Evolutionary conservation across 1,284 basidiomycete genomes (phyloP), one percentile per base, ranked within the genome.

Genomic region (Cutaneotrichosporon spelunceum): DNA sequence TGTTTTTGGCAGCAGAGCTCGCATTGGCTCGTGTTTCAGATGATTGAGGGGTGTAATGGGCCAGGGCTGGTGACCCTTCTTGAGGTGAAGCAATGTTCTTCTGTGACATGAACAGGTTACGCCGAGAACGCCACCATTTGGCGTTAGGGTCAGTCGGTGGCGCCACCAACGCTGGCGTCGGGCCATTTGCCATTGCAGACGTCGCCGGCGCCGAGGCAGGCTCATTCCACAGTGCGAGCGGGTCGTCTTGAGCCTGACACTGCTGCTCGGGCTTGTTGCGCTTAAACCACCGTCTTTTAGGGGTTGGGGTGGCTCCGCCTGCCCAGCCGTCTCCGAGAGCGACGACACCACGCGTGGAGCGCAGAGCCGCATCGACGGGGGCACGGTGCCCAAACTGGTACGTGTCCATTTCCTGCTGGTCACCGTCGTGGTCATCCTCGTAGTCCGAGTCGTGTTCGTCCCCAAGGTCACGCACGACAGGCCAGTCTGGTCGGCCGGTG

Each of bases 241-340:
- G 64, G 59, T 65, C 63, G 2, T 58, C 49, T n/a, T 39, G 29
- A 47, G 49, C 13, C 33, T 19, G 23, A 23, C 21, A 6, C 13
- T 29, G 24, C 44, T 57, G 45, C 14, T 59, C 57, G 34, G 47
- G 34, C 23, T 60, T 58, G 4, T 26, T 29, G n/a, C 59, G 52
- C 23, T 52, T 44, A 34, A 63, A 63, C 64, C 64, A 66, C 13
- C 56, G 23, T 14, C 27, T 36, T 56, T 62, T 65, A 3, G 53
- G 53, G 33, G 63, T 57, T 9, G 39, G 27, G 21, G 56, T 60
- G 7, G 60, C 60, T 27, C 70, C 72, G 33, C 72, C 69, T 11
- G 71, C 71, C 74, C 74, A 76, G 13, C 74, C 74, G 45, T 76
- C 74, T 9, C 74, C 74, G 2, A 76, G 55, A 5, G 73, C 73